Conservation (phyloP, 2,329 filamentous ascomycete species). For the Neopestalotiopsis sp. region DNA sequence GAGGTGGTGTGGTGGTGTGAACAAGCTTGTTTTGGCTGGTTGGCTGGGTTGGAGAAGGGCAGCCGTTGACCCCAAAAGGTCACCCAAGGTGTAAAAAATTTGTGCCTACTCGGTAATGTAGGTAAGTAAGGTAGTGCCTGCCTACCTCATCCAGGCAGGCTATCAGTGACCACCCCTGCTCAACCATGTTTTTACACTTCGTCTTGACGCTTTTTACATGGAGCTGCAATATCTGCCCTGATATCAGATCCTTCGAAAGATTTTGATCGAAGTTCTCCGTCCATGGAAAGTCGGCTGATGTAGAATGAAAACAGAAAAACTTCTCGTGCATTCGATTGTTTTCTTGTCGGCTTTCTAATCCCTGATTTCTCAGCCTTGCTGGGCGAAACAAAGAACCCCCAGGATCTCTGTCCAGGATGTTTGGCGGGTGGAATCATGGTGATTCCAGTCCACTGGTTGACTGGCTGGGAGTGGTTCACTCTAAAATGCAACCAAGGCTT, state of each 20-base stretch:
- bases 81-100: too few relatives aligned
- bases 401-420: neutral
- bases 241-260: too few relatives aligned
- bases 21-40: neutral
- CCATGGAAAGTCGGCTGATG: too few relatives aligned
- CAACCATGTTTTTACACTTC: constrained; percentile 11
- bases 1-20: neutral
- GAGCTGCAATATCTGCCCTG: neutral
- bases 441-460: neutral
- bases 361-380: neutral
- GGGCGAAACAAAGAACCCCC: neutral
- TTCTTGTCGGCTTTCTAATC: neutral
- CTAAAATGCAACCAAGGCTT: neutral
- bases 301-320: too few relatives aligned
- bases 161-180: neutral
- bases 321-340: too few relatives aligned
- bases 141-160: too few relatives aligned
- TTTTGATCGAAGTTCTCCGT: too few relatives aligned
- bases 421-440: neutral
- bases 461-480: neutral
- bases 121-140: too few relatives aligned
- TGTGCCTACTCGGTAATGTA: too few relatives aligned
- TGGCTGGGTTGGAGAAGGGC: neutral
- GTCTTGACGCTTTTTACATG: neutral
- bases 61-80: too few relatives aligned